Evolutionary conservation across 768 basidiomycete genomes (phyloP).

Genomic region (Lactifluus rugatus): DNA sequence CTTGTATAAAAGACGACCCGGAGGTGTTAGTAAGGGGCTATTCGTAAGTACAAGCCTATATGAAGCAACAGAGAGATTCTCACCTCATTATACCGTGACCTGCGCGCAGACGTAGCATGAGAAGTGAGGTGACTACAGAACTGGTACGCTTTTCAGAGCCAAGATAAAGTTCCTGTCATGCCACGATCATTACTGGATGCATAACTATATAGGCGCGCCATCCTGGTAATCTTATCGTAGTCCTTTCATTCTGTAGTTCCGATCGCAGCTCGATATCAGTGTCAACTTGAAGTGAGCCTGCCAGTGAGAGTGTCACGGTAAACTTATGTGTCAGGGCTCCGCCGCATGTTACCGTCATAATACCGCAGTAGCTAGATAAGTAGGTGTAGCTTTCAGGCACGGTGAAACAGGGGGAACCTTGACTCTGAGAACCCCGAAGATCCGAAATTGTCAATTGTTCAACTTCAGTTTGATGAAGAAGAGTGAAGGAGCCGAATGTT

Average conservation of each 20-base stretch:
- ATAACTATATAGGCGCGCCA: neutral
- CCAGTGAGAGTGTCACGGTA: too few relatives aligned
- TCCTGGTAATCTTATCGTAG: neutral
- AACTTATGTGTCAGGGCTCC: too few relatives aligned
- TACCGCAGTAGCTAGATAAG: too few relatives aligned
- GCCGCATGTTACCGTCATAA: too few relatives aligned
- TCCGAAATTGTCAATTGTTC: slow-evolving; percentile 69
- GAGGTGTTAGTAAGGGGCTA: neutral
- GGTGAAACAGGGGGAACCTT: slow-evolving; percentile 23
- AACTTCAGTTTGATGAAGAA: slow-evolving; percentile 36
- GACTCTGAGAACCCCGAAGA: slow-evolving; percentile 63
- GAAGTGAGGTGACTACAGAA: neutral
- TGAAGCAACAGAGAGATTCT: too few relatives aligned
- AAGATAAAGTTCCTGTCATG: neutral
- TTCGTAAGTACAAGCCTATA: too few relatives aligned
- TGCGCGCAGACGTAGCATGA: neutral
- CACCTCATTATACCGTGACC: neutral
- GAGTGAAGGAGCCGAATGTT: neutral
- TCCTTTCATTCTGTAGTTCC: neutral
- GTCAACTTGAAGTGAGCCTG: too few relatives aligned
- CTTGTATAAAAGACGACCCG: too few relatives aligned
- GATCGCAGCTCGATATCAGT: too few relatives aligned
- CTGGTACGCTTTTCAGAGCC: neutral
- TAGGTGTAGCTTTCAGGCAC: neutral
- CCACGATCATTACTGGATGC: neutral